A percentile compares a stretch with the other conserved stretches of the same genome.
These are phyloP conservation scores for Graphium sp. DNA, from an alignment of 2,329 filamentous ascomycete species.

Conservation along the genomic window DNA sequence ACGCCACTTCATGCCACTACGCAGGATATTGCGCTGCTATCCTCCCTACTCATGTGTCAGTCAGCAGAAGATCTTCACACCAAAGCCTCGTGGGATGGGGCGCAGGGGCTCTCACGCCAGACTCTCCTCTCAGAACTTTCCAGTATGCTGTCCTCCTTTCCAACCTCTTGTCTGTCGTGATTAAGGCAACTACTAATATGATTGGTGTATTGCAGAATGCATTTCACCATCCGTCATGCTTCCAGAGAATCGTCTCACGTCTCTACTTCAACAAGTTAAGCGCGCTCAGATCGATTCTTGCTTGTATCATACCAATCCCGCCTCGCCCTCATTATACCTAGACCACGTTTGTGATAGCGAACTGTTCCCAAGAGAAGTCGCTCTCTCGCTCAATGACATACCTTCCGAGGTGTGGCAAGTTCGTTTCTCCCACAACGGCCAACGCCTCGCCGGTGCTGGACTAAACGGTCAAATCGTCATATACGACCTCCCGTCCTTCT, in stretches of 20 bases:
- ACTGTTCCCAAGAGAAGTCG: conserved; percentile 60
- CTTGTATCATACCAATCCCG: conserved; percentile 70
- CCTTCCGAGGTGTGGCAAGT: conserved; percentile 72
- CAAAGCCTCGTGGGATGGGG: conserved; percentile 75
- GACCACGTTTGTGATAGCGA: conserved; percentile 72
- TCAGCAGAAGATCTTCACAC: conserved; percentile 58
- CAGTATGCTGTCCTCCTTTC: conserved; percentile 37
- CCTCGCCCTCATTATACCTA: conserved; percentile 69
- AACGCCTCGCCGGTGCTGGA: conserved; percentile 67
- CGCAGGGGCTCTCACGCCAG: conserved; percentile 56
- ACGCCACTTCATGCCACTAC: conserved; percentile 73
- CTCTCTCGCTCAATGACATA: conserved; percentile 56
- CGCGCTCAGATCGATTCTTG: conserved; percentile 68
- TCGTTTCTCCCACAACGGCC: conserved; percentile 77
- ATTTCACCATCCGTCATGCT: conserved; percentile 97
- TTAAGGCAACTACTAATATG: too few relatives aligned
- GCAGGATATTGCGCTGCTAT: conserved; percentile 47
- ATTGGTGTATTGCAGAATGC: conserved; percentile 43
- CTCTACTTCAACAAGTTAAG: conserved; percentile 70
- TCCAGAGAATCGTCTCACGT: conserved; percentile 73
- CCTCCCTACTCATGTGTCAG: conserved; percentile 80
- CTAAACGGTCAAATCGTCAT: conserved; percentile 60
- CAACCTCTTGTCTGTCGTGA: too few relatives aligned
- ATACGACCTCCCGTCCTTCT: conserved; percentile 61
- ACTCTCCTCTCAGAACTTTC: conserved; percentile 67